Conservation (phyloP, 1,284 basidiomycete species). For the Ganoderma boninense region DNA sequence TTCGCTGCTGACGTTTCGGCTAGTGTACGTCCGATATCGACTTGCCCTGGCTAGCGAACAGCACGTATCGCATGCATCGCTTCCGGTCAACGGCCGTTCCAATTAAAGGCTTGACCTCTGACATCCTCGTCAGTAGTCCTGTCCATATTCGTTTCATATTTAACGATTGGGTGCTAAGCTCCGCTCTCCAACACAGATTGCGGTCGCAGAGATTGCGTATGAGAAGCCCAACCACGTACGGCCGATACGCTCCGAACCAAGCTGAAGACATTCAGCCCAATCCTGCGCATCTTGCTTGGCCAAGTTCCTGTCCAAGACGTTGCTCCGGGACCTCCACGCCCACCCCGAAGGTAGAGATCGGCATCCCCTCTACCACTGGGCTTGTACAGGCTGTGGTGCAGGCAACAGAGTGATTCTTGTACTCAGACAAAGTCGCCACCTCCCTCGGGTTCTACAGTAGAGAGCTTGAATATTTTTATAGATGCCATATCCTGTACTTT, state of each 20-base stretch:
- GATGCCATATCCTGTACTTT: not conserved
- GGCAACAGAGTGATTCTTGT: slow-evolving; percentile 6
- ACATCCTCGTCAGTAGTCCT: slow-evolving; percentile 69
- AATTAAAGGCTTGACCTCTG: slow-evolving; percentile 84
- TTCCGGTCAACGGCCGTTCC: slow-evolving; percentile 80
- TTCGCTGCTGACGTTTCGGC: not conserved
- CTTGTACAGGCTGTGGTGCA: slow-evolving; percentile 10
- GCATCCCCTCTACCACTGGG: slow-evolving; percentile 29
- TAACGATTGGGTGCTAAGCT: not conserved
- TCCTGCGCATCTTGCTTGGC: slow-evolving; percentile 35
- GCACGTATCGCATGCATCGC: slow-evolving; percentile 75
- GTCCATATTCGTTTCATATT: not conserved
- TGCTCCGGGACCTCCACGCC: slow-evolving; percentile 30
- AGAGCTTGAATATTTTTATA: not conserved
- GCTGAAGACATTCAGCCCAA: slow-evolving; percentile 37
- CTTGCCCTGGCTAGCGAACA: slow-evolving; percentile 54
- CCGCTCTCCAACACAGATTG: slow-evolving; percentile 53
- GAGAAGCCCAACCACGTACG: slow-evolving; percentile 52
- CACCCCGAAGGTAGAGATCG: slow-evolving; percentile 32
- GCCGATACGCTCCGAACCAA: slow-evolving; percentile 60
- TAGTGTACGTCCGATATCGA: slow-evolving; percentile 66
- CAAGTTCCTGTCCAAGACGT: slow-evolving; percentile 24
- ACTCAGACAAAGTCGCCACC: not conserved
- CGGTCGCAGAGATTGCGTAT: slow-evolving; percentile 66
- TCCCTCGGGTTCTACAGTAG: not conserved